Evolutionary conservation across 495 filamentous ascomycete genomes (phyloP), one percentile per base, ranked within the genome.

Genomic region (Penicillium taxi): DNA sequence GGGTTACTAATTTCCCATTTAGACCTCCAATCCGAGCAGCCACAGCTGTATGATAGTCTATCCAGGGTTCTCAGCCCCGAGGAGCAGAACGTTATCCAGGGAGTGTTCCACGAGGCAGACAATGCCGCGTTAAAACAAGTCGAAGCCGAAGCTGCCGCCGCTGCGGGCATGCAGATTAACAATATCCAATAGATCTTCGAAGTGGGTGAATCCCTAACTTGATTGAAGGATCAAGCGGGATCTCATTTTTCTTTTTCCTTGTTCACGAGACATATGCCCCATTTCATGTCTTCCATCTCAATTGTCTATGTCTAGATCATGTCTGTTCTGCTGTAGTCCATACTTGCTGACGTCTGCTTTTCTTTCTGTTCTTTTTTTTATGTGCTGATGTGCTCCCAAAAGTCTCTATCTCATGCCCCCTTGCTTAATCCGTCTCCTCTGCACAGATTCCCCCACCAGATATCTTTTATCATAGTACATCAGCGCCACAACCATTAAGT

Each of bases 1-100:
- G 16, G 17, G 11, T 15, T 24, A 26, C 60, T 62, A 52, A 50
- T 33, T 31, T 13, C 21, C n/a, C 25, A 14, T 17, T 23, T 20
- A 96, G 89, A 72, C 54, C 73, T 98, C 43, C 84, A 94, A 73
- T 81, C 84, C 62, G 80, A 87, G 51, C 86, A 96, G 45, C 89
- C 89, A 1, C 81, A 86, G 44, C 80, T 96, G 21, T 96, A 96
- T 53, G 72, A 83, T 3, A 78, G 61, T 31, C 67, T 98, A 39
- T 86, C 86, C 21, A 77, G 80, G 38, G 80, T 82, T 35, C 77
- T 98, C 13, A 78, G 73, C 22, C 65, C 75, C 6, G 84, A 91
- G 11, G 90, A 98, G 51, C 84, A 93, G 59, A 72, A 72, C 42
- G 65, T 94, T 37, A 73, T 98, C 37, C 78, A 88, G 52, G 73